phyloP scores from a whole-genome alignment of 352 stramenopile genomes.

The Phytopythium helicoides region DNA sequence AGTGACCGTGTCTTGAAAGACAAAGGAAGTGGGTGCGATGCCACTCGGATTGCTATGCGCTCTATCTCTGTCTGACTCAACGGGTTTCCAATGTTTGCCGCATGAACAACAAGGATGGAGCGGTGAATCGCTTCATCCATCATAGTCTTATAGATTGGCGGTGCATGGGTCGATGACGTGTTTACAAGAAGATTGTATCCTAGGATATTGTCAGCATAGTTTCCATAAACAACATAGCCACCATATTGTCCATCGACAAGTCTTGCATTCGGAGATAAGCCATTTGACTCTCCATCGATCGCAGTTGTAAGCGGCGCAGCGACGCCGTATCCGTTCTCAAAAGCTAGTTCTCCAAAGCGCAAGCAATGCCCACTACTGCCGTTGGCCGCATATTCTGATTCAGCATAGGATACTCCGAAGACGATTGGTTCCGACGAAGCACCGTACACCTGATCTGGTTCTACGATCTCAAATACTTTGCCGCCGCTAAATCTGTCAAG shows the following conservation, averaged over 20 bases:
- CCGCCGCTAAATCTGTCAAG: constrained; percentile 27
- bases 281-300: not conserved
- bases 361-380: constrained; percentile 59
- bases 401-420: constrained; percentile 50
- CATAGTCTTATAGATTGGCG: constrained; percentile 55
- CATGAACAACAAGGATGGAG: constrained; percentile 24
- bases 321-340: constrained; percentile 41
- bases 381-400: constrained; percentile 33
- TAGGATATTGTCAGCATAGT: constrained; percentile 28
- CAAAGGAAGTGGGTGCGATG: constrained; percentile 57
- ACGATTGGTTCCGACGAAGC: constrained; percentile 28
- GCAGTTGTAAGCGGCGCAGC: not conserved
- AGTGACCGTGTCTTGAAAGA: constrained; percentile 53
- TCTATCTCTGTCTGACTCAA: constrained; percentile 8
- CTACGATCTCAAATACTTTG: constrained; percentile 19
- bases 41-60: constrained; percentile 31
- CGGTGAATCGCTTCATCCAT: constrained; percentile 59
- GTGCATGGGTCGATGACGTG: constrained; percentile 37
- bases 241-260: constrained; percentile 45
- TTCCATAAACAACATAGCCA: constrained; percentile 46
- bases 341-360: constrained; percentile 50
- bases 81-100: not conserved
- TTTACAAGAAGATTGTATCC: constrained; percentile 71
- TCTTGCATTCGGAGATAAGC: not conserved
- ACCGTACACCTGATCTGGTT: constrained; percentile 39